phyloP scores from a whole-genome alignment of 2,329 filamentous ascomycete genomes.

The Aspergillus viridinutans region DNA sequence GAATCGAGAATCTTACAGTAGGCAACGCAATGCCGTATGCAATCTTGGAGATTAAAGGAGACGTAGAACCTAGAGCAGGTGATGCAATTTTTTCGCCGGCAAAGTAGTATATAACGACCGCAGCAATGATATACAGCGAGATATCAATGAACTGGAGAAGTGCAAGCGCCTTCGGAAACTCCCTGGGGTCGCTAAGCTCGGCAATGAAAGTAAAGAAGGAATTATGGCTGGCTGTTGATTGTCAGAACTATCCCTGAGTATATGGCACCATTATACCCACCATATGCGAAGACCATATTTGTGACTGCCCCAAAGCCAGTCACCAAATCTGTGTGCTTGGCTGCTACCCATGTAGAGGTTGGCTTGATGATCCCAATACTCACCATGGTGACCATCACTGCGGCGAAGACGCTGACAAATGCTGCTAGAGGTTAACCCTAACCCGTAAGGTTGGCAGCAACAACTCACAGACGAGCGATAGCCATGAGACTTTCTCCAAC shows the following conservation, averaged over 20 bases:
- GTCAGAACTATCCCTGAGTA: slow-evolving; percentile 40
- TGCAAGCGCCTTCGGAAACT: slow-evolving; percentile 58
- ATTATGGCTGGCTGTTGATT: slow-evolving; percentile 49
- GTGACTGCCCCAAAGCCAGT: slow-evolving; percentile 52
- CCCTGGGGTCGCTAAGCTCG: slow-evolving; percentile 57
- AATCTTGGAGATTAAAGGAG: slow-evolving; percentile 52
- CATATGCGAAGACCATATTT: slow-evolving; percentile 64
- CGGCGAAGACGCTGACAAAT: slow-evolving; percentile 58
- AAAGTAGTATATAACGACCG: slow-evolving; percentile 63
- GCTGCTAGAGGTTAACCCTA: slow-evolving; percentile 30
- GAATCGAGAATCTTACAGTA: slow-evolving; percentile 38
- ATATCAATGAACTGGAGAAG: slow-evolving; percentile 56
- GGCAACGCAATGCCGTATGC: slow-evolving; percentile 65
- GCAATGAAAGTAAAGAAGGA: slow-evolving; percentile 63
- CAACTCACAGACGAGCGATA: slow-evolving; percentile 51
- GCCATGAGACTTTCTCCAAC: slow-evolving; percentile 56
- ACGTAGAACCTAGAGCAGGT: slow-evolving; percentile 63
- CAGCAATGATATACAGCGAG: slow-evolving; percentile 59
- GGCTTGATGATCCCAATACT: slow-evolving; percentile 51
- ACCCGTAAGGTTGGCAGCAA: neutral
- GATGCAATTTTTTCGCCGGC: slow-evolving; percentile 57
- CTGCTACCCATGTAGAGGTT: slow-evolving; percentile 41
- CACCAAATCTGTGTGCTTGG: slow-evolving; percentile 30
- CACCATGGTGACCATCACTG: slow-evolving; percentile 63
- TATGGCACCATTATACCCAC: no score